Evolutionary conservation across 257 asterid genomes (phyloP).

Genomic region (Voacanga thouarsii): DNA sequence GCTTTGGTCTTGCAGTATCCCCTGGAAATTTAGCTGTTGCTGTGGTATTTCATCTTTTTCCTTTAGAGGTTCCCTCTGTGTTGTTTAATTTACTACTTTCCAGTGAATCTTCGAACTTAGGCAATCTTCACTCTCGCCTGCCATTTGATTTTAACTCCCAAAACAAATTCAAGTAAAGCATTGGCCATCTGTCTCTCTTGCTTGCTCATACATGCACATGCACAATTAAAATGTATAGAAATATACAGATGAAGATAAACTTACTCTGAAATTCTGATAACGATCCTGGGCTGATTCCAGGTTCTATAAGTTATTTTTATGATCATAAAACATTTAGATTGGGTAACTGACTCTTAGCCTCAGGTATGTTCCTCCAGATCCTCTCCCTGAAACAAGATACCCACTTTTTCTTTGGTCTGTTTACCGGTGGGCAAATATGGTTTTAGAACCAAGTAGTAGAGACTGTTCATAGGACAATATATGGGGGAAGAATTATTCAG

Average conservation of each 20-base stretch:
- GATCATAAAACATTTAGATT: not conserved
- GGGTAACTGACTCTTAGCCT: not conserved
- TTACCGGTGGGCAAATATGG: not conserved
- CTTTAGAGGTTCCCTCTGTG: not conserved
- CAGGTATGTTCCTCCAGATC: not conserved
- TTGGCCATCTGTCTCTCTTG: not conserved
- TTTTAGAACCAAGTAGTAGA: too few species aligned
- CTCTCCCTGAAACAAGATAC: not conserved
- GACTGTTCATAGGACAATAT: too few species aligned
- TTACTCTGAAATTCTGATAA: not conserved
- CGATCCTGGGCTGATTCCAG: not conserved
- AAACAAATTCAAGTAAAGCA: not conserved
- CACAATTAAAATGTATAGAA: not conserved
- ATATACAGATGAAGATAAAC: not conserved
- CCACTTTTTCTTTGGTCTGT: not conserved
- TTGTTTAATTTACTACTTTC: not conserved
- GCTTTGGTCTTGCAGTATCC: constrained; percentile 90
- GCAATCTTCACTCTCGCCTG: not conserved
- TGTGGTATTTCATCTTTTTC: constrained; percentile 50
- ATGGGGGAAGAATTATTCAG: too few species aligned
- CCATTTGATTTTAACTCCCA: not conserved
- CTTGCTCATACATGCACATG: not conserved
- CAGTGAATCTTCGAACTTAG: too few species aligned
- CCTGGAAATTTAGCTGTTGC: constrained; percentile 86
- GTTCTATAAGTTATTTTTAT: not conserved